Conservation (phyloP, 140 eudicot genomes). For the Oenanthe javanica region DNA sequence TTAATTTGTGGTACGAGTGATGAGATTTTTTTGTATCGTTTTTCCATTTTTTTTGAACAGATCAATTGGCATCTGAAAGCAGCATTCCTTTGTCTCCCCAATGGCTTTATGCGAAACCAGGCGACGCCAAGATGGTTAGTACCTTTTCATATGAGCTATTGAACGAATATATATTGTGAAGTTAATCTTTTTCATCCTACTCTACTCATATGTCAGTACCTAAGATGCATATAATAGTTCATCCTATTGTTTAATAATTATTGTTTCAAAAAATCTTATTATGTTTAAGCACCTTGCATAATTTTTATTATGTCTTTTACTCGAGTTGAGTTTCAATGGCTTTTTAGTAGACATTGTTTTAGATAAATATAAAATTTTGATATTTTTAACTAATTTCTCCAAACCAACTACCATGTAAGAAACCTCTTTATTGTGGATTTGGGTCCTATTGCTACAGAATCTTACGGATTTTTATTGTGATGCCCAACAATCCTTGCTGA, state of each 20-base stretch:
- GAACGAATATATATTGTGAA: not conserved
- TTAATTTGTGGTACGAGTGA: no score
- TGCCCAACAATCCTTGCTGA: not conserved
- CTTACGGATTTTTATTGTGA: not conserved
- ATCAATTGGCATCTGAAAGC: constrained; percentile 57
- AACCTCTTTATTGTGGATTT: no score
- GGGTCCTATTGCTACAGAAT: not conserved
- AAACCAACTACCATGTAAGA: not conserved
- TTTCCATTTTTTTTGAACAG: constrained; percentile 23
- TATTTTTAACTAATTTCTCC: not conserved
- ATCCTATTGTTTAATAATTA: not conserved
- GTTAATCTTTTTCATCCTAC: not conserved
- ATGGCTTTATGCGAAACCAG: constrained; percentile 88
- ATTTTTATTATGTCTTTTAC: no score
- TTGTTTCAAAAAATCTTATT: not conserved
- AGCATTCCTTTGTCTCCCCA: constrained; percentile 92
- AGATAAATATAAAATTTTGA: not conserved
- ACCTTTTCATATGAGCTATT: not conserved
- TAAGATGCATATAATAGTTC: not conserved
- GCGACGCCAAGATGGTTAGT: constrained; percentile 62
- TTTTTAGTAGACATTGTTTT: not conserved
- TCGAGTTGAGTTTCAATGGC: not conserved
- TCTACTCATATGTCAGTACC: not conserved
- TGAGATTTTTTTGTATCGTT: not conserved
- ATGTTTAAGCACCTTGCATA: not conserved